Evolutionary conservation across 2,329 filamentous ascomycete species (phyloP).

Genomic region (Colletotrichum ledebouriae): DNA sequence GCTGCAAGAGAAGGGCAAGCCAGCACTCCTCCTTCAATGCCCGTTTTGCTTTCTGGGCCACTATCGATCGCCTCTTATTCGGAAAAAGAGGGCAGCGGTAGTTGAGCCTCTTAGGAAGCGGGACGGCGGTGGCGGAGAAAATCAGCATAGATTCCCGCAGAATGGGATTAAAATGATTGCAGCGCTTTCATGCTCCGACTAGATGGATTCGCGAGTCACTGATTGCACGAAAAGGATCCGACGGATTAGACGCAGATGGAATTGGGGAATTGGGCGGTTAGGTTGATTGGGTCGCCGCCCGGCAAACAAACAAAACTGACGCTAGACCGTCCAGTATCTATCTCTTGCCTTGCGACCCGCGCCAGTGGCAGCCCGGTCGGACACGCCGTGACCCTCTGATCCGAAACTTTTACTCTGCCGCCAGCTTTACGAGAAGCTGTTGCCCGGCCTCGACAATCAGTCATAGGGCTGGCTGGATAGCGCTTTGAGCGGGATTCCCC

Average conservation of each 20-base stretch:
- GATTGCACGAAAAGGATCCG: not conserved
- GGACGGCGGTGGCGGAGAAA: not conserved
- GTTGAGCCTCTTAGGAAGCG: not conserved
- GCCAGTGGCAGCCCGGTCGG: constrained; percentile 19
- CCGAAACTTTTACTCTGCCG: not conserved
- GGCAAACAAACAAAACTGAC: not conserved
- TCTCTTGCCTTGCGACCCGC: not conserved
- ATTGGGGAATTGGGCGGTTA: not conserved
- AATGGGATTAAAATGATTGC: too few relatives aligned
- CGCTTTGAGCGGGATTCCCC: not conserved
- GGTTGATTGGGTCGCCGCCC: not conserved
- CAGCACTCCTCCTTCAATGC: too few relatives aligned
- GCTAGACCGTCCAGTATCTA: too few relatives aligned
- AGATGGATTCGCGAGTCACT: not conserved
- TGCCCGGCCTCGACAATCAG: not conserved
- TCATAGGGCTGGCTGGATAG: constrained; percentile 22
- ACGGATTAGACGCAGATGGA: not conserved
- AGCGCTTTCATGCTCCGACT: not conserved
- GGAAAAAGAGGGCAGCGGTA: not conserved
- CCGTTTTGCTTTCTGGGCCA: too few relatives aligned
- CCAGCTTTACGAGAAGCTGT: not conserved
- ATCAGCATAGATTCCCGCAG: too few relatives aligned
- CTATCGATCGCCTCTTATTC: not conserved
- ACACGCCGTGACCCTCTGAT: constrained; percentile 21
- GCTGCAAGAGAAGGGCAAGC: too few relatives aligned